Conservation (phyloP, 75 land plant species). For the Picea glauca region DNA sequence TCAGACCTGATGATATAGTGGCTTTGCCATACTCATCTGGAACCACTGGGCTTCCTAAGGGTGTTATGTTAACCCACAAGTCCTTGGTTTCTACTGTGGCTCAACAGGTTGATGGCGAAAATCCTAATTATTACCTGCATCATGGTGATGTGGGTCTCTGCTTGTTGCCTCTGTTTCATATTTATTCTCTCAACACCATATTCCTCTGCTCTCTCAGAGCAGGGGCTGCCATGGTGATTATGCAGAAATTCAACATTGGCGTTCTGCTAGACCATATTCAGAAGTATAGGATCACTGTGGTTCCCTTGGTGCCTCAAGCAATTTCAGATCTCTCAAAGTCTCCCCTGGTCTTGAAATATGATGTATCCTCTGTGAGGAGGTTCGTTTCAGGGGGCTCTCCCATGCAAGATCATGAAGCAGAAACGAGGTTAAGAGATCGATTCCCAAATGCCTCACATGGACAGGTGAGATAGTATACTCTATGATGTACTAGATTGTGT, state of each 20-base stretch:
- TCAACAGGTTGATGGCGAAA: conserved; percentile 41
- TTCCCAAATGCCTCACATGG: conserved; percentile 61
- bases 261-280: conserved; percentile 51
- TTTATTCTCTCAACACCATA: conserved; percentile 57
- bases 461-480: conserved; percentile 33
- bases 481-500: neutral
- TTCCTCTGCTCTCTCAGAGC: conserved; percentile 52
- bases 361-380: conserved; percentile 59
- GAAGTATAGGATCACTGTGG: conserved; percentile 50
- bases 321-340: conserved; percentile 52
- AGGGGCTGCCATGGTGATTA: conserved; percentile 50
- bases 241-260: conserved; percentile 61
- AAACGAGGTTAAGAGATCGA: conserved; percentile 41
- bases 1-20: conserved; percentile 71
- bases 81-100: conserved; percentile 27
- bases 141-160: conserved; percentile 29
- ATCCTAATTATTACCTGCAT: conserved; percentile 28
- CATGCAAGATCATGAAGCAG: conserved; percentile 60
- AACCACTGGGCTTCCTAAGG: conserved; percentile 75
- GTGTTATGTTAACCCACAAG: conserved; percentile 43
- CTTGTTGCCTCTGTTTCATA: conserved; percentile 33
- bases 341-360: conserved; percentile 39
- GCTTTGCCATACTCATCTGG: conserved; percentile 81
- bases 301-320: conserved; percentile 72
- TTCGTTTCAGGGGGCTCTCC: conserved; percentile 73